Conservation (phyloP, 768 basidiomycete species). For the Rhodosporidiobolus sp. region DNA sequence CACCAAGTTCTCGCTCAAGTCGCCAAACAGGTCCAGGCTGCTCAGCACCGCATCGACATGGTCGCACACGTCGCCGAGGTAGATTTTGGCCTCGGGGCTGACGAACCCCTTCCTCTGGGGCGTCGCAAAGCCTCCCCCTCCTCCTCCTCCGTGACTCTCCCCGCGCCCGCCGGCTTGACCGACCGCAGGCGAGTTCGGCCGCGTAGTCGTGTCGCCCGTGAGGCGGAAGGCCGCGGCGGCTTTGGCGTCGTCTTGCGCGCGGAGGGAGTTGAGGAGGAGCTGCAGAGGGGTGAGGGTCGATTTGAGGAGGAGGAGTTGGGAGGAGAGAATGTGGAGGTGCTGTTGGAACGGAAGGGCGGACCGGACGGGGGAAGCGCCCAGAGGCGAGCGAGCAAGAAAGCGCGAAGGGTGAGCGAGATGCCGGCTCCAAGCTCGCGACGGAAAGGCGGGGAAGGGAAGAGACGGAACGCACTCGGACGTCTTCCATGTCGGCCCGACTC, state of each 20-base stretch:
- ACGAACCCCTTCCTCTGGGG: slow-evolving; percentile 12
- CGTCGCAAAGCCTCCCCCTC: slow-evolving; percentile 57
- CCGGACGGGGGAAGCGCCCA: too few relatives aligned
- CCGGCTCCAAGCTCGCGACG: neutral
- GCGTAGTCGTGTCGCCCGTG: slow-evolving; percentile 8
- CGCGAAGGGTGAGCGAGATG: too few relatives aligned
- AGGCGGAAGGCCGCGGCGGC: slow-evolving; percentile 60
- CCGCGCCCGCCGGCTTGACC: slow-evolving; percentile 47
- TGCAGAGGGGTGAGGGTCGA: slow-evolving; percentile 70
- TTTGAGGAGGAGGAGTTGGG: slow-evolving; percentile 70
- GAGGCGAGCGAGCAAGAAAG: too few relatives aligned
- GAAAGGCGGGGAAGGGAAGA: slow-evolving; percentile 52
- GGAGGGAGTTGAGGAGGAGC: slow-evolving; percentile 64
- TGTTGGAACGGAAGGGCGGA: slow-evolving; percentile 15
- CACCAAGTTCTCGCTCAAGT: slow-evolving; percentile 52
- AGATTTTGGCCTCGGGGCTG: slow-evolving; percentile 21
- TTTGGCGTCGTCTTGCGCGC: slow-evolving; percentile 68
- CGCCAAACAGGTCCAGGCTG: slow-evolving; percentile 70
- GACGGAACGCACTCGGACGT: slow-evolving; percentile 52
- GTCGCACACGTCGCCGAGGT: slow-evolving; percentile 61
- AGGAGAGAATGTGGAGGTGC: slow-evolving; percentile 70
- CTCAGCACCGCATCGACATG: slow-evolving; percentile 67
- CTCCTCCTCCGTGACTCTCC: slow-evolving; percentile 66
- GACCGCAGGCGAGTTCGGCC: slow-evolving; percentile 39
- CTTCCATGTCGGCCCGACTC: slow-evolving; percentile 54